A percentile compares a stretch with the other conserved stretches of the same genome.
These are phyloP conservation scores for Pyrenochaeta sp. DNA, from an alignment of 2,329 filamentous ascomycete species.

Conservation along the genomic window DNA sequence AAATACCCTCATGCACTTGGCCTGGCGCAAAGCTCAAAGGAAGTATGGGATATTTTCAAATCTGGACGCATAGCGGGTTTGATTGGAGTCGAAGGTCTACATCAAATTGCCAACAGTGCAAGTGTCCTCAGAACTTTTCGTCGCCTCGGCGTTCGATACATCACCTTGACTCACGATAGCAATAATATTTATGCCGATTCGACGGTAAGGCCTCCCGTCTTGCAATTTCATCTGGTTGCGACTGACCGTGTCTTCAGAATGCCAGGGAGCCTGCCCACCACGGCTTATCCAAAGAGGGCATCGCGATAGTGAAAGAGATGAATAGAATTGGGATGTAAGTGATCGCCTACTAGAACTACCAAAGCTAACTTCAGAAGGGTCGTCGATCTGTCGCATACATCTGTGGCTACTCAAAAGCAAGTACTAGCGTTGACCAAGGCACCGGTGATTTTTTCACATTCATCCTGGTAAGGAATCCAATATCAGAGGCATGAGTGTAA, in stretches of 20 bases:
- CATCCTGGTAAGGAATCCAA: too few relatives aligned
- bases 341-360: too few relatives aligned
- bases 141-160: slow-evolving; percentile 80
- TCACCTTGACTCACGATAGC: slow-evolving; percentile 89
- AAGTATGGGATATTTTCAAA: neutral
- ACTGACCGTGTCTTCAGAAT: too few relatives aligned
- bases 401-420: slow-evolving; percentile 49
- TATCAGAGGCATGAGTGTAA: too few relatives aligned
- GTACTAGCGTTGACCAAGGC: neutral
- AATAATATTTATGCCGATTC: slow-evolving; percentile 77
- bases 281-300: slow-evolving; percentile 75
- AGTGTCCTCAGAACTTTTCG: slow-evolving; percentile 77
- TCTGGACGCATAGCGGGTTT: neutral
- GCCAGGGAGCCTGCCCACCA: slow-evolving; percentile 23
- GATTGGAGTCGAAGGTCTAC: slow-evolving; percentile 66
- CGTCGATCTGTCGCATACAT: slow-evolving; percentile 54
- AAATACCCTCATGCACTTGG: neutral
- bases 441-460: neutral
- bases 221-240: slow-evolving; percentile 48
- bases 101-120: slow-evolving; percentile 86
- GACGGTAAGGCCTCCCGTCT: neutral
- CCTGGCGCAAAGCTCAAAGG: neutral
- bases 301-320: slow-evolving; percentile 79
- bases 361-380: too few relatives aligned
- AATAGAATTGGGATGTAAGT: slow-evolving; percentile 80